Evolutionary conservation across 352 stramenopile genomes (phyloP), one percentile per base, ranked within the genome.

Genomic region (Salisapilia sapeloensis): DNA sequence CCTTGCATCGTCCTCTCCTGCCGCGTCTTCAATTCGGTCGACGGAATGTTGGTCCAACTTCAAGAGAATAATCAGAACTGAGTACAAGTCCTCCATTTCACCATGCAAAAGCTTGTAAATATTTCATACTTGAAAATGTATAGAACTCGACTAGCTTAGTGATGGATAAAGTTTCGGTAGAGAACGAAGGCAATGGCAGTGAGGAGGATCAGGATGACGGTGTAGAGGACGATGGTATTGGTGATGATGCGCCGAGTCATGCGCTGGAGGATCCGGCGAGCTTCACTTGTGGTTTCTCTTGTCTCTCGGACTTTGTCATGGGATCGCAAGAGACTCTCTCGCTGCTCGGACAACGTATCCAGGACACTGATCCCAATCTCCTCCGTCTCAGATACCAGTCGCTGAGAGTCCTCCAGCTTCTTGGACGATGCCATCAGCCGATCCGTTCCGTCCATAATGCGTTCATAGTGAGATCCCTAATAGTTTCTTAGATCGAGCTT

Each of bases 301-400:
- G 71, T 84, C 39, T 80, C 71, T 20, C 64, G 65, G 3, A 85
- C 67, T 46, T 83, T 83, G 42, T 78, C 58, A 35, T 83, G 67
- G 3, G 67, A 46, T 30, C 58, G 62, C 1, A 86, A 46, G 4
- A 86, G 38, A 31, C 60, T 72, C 35, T 86, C 66, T 11, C 71
- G 64, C 35, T 86, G 71, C 22, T 72, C 57, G 3, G 62, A 48
- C 9, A 86, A 50, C 10, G 63, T 74, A 27, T 83, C 66, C 16
- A 86, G 42, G 21, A 86, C 71, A 2, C 56, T 55, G 29, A 86
- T 76, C 6, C 67, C 65, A 19, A 81, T 63, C 25, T 77, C 49
- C 40, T 81, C 64, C 5, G 64, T 81, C 32, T 81, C 64, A 6
- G 48, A 40, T 7, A 81, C 61, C 21, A 81, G 55, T n/a, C 59